A percentile compares a stretch with the other conserved stretches of the same genome.
These are phyloP conservation scores for Aspergillus mulundensis DNA, from an alignment of 495 filamentous ascomycete genomes.

Conservation along the genomic window DNA sequence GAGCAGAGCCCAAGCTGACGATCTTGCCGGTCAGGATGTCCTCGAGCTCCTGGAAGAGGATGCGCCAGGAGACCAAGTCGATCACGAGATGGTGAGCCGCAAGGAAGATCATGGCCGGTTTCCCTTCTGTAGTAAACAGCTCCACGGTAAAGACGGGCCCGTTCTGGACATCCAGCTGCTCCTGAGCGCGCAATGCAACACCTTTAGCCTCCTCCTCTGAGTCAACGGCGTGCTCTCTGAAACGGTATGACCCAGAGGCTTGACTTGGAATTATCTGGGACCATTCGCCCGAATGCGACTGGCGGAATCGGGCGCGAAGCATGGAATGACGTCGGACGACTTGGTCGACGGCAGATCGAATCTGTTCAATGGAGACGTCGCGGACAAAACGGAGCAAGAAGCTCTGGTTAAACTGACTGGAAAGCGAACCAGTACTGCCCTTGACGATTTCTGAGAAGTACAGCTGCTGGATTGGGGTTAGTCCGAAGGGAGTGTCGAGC, in stretches of 20 bases:
- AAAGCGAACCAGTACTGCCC: neutral
- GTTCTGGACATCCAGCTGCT: neutral
- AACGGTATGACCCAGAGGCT: neutral
- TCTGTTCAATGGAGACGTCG: neutral
- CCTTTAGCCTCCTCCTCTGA: neutral
- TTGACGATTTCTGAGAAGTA: neutral
- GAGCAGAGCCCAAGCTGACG: neutral
- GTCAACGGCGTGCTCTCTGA: neutral
- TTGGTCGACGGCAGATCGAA: neutral
- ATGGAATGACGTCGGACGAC: slow-evolving; percentile 1
- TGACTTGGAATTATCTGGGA: neutral
- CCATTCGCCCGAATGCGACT: neutral
- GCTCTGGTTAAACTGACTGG: neutral
- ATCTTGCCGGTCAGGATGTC: neutral
- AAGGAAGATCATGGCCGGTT: neutral
- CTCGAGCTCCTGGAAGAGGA: neutral
- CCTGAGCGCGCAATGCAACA: neutral
- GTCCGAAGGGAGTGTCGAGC: neutral
- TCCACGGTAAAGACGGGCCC: neutral
- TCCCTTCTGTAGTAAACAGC: neutral
- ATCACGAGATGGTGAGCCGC: neutral
- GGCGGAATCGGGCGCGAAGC: neutral
- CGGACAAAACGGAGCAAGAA: neutral
- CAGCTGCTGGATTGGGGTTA: neutral
- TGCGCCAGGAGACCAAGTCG: neutral